Conservation (phyloP, 2,329 filamentous ascomycete genomes). For the Fusarium chlamydosporum region DNA sequence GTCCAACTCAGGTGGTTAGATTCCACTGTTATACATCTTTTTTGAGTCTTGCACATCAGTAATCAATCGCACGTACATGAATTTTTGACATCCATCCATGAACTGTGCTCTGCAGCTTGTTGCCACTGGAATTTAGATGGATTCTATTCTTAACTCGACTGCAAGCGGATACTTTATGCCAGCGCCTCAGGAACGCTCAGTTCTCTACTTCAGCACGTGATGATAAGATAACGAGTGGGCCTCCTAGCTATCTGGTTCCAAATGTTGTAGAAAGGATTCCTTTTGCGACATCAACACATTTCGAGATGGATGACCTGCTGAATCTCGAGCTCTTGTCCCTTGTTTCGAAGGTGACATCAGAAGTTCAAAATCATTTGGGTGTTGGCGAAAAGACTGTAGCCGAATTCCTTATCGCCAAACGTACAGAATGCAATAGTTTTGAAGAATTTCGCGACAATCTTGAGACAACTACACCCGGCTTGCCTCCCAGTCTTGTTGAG, state of each 20-base stretch:
- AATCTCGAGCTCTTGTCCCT: conserved; percentile 94
- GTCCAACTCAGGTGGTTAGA: conserved; percentile 33
- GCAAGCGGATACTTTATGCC: too few species aligned
- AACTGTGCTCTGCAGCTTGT: too few species aligned
- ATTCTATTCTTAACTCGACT: too few species aligned
- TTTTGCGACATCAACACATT: conserved; percentile 9
- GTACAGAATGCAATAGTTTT: conserved; percentile 78
- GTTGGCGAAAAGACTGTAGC: conserved; percentile 94
- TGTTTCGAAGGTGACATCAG: conserved; percentile 93
- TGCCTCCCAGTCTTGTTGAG: conserved; percentile 87
- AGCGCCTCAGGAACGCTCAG: too few species aligned
- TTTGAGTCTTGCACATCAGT: background rate
- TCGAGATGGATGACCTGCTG: conserved; percentile 86
- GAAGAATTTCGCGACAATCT: conserved; percentile 82
- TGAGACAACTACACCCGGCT: conserved; percentile 73
- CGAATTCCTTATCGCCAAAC: conserved; percentile 95
- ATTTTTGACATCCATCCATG: too few species aligned
- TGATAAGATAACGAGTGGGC: conserved; percentile 8
- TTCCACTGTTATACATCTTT: conserved; percentile 19
- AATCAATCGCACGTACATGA: too few species aligned
- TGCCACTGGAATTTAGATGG: too few species aligned
- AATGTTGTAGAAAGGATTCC: conserved; percentile 10
- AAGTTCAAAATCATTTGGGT: conserved; percentile 93
- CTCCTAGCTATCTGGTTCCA: conserved; percentile 1
- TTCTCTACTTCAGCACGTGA: background rate